A percentile compares a stretch with the other conserved stretches of the same genome.
Evolutionary conservation across 306 rosid genomes (phyloP).

Genomic region (Biancaea sappan): DNA sequence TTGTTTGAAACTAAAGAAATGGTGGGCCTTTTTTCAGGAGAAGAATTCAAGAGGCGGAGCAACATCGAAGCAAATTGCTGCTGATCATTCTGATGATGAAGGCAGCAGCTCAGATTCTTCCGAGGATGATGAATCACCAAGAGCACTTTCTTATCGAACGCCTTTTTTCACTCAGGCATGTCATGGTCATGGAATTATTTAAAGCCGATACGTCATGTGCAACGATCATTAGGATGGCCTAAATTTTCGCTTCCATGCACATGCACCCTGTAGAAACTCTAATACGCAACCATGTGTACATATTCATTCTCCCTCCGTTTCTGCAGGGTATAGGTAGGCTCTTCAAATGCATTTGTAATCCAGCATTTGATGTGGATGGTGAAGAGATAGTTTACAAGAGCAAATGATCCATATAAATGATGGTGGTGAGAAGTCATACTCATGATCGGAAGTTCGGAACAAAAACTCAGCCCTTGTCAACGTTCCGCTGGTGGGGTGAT

Average conservation of each 20-base stretch:
- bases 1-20: not conserved
- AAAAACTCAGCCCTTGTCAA: not conserved
- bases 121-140: constrained; percentile 68
- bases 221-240: not conserved
- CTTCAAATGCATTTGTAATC: constrained; percentile 74
- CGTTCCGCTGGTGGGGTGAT: not conserved
- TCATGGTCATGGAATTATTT: not conserved
- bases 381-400: constrained; percentile 65
- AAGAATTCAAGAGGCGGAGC: constrained; percentile 56
- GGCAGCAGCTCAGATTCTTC: constrained; percentile 76
- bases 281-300: not conserved
- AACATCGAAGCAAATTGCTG: constrained; percentile 59
- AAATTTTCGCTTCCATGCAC: not conserved
- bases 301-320: constrained; percentile 29
- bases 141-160: constrained; percentile 70
- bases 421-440: not conserved
- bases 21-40: constrained; percentile 48
- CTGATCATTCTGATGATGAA: constrained; percentile 62
- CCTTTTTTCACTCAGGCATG: constrained; percentile 91
- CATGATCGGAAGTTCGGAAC: no score
- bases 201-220: not conserved
- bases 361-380: constrained; percentile 74
- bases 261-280: not conserved
- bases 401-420: constrained; percentile 39
- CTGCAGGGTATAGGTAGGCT: constrained; percentile 72